Conservation (phyloP, 495 filamentous ascomycete species). For the Penicillium crystallinum region DNA sequence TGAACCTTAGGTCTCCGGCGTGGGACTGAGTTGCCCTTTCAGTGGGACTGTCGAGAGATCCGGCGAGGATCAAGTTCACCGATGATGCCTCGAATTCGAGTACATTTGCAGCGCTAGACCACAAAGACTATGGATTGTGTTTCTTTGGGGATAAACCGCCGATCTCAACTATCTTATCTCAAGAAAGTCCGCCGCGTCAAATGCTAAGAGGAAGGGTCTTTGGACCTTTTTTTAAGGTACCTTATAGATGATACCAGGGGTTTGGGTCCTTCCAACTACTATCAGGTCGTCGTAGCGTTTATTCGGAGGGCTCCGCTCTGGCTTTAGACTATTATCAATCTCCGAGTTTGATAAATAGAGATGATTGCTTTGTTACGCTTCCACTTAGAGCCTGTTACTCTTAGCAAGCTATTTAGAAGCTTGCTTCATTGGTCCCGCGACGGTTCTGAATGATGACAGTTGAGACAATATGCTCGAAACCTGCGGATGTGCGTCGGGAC, state of each 20-base stretch:
- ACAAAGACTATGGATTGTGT: not conserved
- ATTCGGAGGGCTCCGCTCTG: not conserved
- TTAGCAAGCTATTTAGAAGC: not conserved
- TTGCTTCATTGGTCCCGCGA: not conserved
- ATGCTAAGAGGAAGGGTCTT: not conserved
- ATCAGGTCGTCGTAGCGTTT: too few relatives aligned
- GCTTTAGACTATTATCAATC: not conserved
- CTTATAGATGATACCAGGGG: not conserved
- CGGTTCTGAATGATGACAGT: slow-evolving; percentile 4
- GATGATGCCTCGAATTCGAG: not conserved
- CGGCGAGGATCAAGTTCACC: not conserved
- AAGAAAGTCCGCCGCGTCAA: not conserved
- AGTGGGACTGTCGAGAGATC: too few relatives aligned
- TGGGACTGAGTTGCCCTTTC: too few relatives aligned
- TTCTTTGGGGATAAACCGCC: not conserved
- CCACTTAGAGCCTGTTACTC: not conserved
- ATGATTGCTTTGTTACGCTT: not conserved
- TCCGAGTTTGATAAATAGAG: not conserved
- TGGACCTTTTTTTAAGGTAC: not conserved
- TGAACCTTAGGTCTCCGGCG: too few relatives aligned
- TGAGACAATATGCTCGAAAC: slow-evolving; percentile 9
- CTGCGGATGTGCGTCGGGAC: slow-evolving; percentile 7
- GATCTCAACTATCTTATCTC: slow-evolving; percentile 4
- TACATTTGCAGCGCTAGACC: not conserved
- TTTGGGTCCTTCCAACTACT: not conserved